Percentiles rank a stretch among this genome's conserved stretches.
Conservation (phyloP, 371 early-diverging fungal species). For the Zopfochytrium polystomum region DNA sequence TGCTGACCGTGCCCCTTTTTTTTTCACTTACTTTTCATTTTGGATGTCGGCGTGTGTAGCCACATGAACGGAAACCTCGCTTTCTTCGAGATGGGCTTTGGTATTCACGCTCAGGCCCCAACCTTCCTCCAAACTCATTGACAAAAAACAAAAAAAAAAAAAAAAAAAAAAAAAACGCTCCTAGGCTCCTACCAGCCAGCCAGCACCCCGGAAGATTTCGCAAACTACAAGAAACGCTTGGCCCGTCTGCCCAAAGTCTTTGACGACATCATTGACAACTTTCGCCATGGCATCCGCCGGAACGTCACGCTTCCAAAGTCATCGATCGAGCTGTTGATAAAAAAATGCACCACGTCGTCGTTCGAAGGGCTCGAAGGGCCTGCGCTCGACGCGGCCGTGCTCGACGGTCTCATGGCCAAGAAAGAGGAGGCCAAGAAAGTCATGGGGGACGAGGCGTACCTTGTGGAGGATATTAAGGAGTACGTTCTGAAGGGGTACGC, state of each 20-base stretch:
- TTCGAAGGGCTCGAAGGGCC: too few species aligned
- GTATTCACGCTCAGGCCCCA: too few species aligned
- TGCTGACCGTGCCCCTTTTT: not conserved
- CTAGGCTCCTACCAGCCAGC: constrained; percentile 22
- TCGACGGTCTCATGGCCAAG: constrained; percentile 15
- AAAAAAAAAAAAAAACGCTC: too few species aligned
- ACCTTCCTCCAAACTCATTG: too few species aligned
- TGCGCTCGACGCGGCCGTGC: constrained; percentile 16
- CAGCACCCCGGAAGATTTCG: constrained; percentile 27
- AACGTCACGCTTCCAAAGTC: too few species aligned
- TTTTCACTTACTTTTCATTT: not conserved
- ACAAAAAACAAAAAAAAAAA: too few species aligned
- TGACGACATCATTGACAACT: constrained; percentile 26
- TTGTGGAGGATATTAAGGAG: constrained; percentile 17
- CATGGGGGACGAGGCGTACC: too few species aligned
- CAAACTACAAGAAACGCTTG: constrained; percentile 33
- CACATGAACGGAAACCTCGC: constrained; percentile 10
- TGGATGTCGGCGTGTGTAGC: not conserved
- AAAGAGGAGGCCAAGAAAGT: too few species aligned
- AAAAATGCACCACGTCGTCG: too few species aligned
- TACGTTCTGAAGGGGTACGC: constrained; percentile 30
- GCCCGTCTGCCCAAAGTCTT: constrained; percentile 15
- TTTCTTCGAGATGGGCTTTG: constrained; percentile 6
- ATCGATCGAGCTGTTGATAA: too few species aligned
- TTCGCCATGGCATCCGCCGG: constrained; percentile 24